Evolutionary conservation across 768 basidiomycete species (phyloP), one percentile per base, ranked within the genome.

Genomic region (Boletus barrowsii): DNA sequence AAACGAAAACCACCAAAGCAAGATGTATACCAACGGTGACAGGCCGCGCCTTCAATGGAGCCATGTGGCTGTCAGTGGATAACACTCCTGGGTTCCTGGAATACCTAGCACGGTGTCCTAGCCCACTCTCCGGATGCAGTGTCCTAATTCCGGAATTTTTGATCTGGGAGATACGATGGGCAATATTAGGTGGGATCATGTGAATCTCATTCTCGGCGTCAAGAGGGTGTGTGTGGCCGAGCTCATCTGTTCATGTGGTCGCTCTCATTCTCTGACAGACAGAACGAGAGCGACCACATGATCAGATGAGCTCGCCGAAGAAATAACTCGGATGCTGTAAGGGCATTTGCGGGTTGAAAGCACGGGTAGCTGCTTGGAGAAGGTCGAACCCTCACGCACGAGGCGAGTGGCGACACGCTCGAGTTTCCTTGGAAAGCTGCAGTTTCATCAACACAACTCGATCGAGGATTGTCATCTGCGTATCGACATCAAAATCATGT

Each of bases 401-500:
- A 29, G 29, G 29, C 29, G 64, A 64, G 13, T 56, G 57, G 43
- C 87, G 67, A 88, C 88, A 90, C 40, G 64, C 49, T 10, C 76
- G 11, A 60, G 77, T 70, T 75, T 84, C 75, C 56, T 42, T 13
- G 3, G 24, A 3, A 18, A 84, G 73, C 63, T 82, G 80, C 17
- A 91, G 70, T 45, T 77, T 73, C 33, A 63, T 57, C 1, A 62
- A 60, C 57, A 79, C 70, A 5, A 83, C 87, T 15, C 67, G 72
- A 46, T 81, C 82, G 3, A 87, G 78, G 18, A 68, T 65, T 10
- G 63, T 67, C 67, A 95, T 92, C 93, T 91, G 77, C 10, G 87
- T 86, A 68, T 95, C 93, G 55, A 98, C 90, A 67, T 98, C 93
- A 75, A 93, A 98, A 75, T 90, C 89, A 59, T 89, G 87, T 4